A percentile compares a stretch with the other conserved stretches of the same genome.
Conservation (phyloP, 345 rosid species). For the Arabidopsis suecica region DNA sequence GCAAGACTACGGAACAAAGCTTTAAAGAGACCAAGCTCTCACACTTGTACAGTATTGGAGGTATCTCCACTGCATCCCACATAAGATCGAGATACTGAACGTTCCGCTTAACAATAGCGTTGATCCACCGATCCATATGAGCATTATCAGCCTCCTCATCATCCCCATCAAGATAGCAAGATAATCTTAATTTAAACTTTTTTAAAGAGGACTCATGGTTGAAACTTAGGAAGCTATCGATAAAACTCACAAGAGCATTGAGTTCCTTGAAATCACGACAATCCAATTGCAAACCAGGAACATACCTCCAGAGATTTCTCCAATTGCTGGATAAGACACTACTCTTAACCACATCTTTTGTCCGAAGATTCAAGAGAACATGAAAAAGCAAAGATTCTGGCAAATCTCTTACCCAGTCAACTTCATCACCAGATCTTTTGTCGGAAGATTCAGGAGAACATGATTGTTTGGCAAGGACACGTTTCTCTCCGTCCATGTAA, state of each 20-base stretch:
- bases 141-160: not conserved
- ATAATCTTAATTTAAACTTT: not conserved
- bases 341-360: not conserved
- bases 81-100: not conserved
- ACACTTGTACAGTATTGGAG: not conserved
- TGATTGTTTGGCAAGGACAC: not conserved
- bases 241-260: not conserved
- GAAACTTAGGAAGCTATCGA: not conserved
- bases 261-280: not conserved
- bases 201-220: not conserved
- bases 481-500: not conserved
- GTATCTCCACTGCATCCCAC: not conserved
- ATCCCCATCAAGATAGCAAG: no score
- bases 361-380: not conserved
- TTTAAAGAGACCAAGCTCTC: slow-evolving; percentile 8
- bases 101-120: not conserved
- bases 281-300: not conserved
- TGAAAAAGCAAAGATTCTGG: not conserved
- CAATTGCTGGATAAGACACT: not conserved
- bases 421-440: not conserved
- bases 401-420: not conserved
- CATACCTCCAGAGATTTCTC: slow-evolving; percentile 4
- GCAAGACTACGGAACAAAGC: not conserved
- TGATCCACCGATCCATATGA: not conserved
- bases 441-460: no score